Evolutionary conservation across 805 yeast species (phyloP).

Genomic region (Jamesozyma lodderae): DNA sequence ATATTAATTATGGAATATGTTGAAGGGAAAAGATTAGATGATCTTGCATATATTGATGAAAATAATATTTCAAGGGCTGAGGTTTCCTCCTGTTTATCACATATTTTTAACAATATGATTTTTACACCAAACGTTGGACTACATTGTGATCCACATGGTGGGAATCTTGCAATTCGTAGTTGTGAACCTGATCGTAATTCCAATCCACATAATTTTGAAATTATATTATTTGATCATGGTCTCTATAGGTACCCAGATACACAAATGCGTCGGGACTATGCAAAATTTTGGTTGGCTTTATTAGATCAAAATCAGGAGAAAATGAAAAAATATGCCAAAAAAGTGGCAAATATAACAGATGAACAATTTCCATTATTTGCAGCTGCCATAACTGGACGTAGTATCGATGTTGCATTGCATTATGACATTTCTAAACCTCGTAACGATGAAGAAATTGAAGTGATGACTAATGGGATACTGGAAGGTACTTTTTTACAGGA

Average conservation of each 20-base stretch:
- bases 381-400: slow-evolving; percentile 93
- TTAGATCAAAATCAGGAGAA: slow-evolving; percentile 55
- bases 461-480: slow-evolving; percentile 57
- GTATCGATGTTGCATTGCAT: slow-evolving; percentile 62
- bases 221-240: slow-evolving; percentile 90
- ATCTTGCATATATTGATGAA: slow-evolving; percentile 51
- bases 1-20: slow-evolving; percentile 83
- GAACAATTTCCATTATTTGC: slow-evolving; percentile 78
- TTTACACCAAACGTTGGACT: slow-evolving; percentile 86
- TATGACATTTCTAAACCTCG: slow-evolving; percentile 52
- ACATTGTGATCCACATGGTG: slow-evolving; percentile 98
- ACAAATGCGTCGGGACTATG: slow-evolving; percentile 69
- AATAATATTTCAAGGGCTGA: slow-evolving; percentile 64
- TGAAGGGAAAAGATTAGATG: slow-evolving; percentile 75
- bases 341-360: slow-evolving; percentile 69
- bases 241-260: slow-evolving; percentile 77
- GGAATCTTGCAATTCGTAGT: slow-evolving; percentile 77
- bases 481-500: slow-evolving; percentile 58
- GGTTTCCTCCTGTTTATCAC: slow-evolving; percentile 79
- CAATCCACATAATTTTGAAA: slow-evolving; percentile 72
- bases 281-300: slow-evolving; percentile 87
- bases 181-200: slow-evolving; percentile 7
- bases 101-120: slow-evolving; percentile 89
- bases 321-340: slow-evolving; percentile 67
- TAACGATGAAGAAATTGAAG: slow-evolving; percentile 50